Percentiles rank a stretch among this genome's conserved stretches.
Conservation (phyloP, 1,284 basidiomycete species). For the Cutaneotrichosporon curvatum region DNA sequence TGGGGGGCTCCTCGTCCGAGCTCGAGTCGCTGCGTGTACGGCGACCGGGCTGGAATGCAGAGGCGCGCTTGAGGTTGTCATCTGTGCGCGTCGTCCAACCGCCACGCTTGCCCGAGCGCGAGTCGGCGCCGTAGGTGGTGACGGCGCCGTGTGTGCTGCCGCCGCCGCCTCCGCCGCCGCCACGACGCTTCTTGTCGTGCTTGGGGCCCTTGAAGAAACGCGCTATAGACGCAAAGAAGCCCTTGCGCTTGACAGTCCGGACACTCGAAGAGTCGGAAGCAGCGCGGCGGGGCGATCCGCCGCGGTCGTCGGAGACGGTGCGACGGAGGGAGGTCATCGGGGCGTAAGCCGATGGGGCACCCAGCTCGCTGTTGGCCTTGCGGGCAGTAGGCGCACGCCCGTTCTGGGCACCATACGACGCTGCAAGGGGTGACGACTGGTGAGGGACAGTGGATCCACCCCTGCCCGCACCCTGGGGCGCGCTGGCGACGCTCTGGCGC, state of each 20-base stretch:
- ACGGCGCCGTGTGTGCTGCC: constrained; percentile 24
- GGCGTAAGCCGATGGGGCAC: constrained; percentile 7
- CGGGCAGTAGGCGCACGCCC: constrained; percentile 12
- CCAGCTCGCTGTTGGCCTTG: constrained; percentile 37
- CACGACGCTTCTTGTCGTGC: constrained; percentile 5
- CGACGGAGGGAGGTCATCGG: constrained; percentile 20
- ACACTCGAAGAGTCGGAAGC: constrained; percentile 34
- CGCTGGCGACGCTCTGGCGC: not conserved
- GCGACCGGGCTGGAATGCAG: constrained; percentile 16
- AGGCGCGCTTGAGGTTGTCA: constrained; percentile 33
- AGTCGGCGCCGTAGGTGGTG: too few species aligned
- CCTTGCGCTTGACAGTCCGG: constrained; percentile 32
- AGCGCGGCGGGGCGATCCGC: constrained; percentile 5
- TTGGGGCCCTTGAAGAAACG: constrained; percentile 35
- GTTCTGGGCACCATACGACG: too few species aligned
- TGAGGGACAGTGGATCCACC: not conserved
- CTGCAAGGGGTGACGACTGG: constrained; percentile 7
- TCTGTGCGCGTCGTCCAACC: constrained; percentile 44
- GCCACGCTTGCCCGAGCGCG: constrained; percentile 2
- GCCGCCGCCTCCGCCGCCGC: constrained; percentile 12
- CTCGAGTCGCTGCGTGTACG: constrained; percentile 30
- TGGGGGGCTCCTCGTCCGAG: constrained; percentile 32
- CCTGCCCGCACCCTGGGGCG: not conserved
- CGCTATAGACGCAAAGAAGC: constrained; percentile 42
- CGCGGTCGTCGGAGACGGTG: constrained; percentile 34